Conservation (phyloP, 140 eudicot genomes). For the Stevia rebaudiana region DNA sequence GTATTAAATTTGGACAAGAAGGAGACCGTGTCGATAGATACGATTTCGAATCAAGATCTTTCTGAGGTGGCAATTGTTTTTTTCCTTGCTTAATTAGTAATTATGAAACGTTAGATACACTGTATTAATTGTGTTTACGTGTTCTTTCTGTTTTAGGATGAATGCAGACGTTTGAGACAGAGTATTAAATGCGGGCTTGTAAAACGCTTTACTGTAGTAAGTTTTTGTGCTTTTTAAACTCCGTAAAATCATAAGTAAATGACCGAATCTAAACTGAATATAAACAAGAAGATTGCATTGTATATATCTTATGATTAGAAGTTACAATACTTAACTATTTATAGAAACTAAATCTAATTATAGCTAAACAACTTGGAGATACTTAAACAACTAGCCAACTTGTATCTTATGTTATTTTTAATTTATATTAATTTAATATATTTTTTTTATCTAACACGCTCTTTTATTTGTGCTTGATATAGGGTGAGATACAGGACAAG, state of each 20-base stretch:
- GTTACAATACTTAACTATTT: no score
- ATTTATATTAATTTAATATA: no score
- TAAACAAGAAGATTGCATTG: no score
- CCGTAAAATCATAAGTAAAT: no score
- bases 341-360: no score
- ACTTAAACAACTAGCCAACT: no score
- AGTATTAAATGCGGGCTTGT: conserved; percentile 78
- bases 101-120: background rate
- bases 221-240: conserved; percentile 21
- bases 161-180: conserved; percentile 73
- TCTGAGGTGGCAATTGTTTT: conserved; percentile 53
- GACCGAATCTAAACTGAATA: no score
- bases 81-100: background rate
- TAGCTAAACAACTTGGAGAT: no score
- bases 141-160: conserved; percentile 44
- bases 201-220: conserved; percentile 63
- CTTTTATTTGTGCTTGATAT: conserved; percentile 21
- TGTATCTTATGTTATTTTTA: no score
- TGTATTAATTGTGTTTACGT: background rate
- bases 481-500: conserved; percentile 78
- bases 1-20: conserved; percentile 73
- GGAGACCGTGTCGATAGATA: conserved; percentile 56
- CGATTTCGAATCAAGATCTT: conserved; percentile 72
- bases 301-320: no score
- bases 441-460: no score